A percentile compares a stretch with the other conserved stretches of the same genome.
Evolutionary conservation across 2,329 filamentous ascomycete species (phyloP).

Genomic region (Trichophyton benhamiae): DNA sequence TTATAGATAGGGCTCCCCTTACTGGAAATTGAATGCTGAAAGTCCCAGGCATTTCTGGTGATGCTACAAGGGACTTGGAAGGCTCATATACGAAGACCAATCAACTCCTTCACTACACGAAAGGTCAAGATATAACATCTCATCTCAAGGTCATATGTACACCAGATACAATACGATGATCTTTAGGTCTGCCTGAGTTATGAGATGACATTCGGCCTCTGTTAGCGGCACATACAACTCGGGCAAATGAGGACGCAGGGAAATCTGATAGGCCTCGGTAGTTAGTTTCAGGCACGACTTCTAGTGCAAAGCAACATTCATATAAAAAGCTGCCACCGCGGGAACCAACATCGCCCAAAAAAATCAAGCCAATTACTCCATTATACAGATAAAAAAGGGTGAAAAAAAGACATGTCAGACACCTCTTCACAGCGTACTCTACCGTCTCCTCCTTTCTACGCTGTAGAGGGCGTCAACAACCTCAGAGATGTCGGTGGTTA

Average conservation of each 20-base stretch:
- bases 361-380: not conserved
- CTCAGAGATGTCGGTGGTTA: conserved; percentile 57
- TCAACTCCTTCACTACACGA: too few relatives aligned
- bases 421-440: not conserved
- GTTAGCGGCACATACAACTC: not conserved
- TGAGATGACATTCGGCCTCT: too few relatives aligned
- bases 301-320: not conserved
- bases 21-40: too few relatives aligned
- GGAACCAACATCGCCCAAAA: not conserved
- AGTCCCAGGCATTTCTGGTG: too few relatives aligned
- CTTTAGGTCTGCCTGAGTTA: too few relatives aligned
- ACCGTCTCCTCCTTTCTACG: conserved; percentile 14
- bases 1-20: too few relatives aligned
- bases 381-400: not conserved
- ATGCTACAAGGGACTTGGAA: too few relatives aligned
- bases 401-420: not conserved
- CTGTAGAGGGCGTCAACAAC: conserved; percentile 49
- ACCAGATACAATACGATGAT: too few relatives aligned
- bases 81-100: too few relatives aligned
- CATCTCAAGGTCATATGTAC: too few relatives aligned
- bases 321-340: not conserved
- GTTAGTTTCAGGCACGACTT: not conserved
- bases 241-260: not conserved
- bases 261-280: not conserved
- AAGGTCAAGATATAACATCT: too few relatives aligned